These are phyloP conservation scores for Oryza officinalis DNA, from an alignment of 176 grass and related monocot species.

Conservation along the genomic window DNA sequence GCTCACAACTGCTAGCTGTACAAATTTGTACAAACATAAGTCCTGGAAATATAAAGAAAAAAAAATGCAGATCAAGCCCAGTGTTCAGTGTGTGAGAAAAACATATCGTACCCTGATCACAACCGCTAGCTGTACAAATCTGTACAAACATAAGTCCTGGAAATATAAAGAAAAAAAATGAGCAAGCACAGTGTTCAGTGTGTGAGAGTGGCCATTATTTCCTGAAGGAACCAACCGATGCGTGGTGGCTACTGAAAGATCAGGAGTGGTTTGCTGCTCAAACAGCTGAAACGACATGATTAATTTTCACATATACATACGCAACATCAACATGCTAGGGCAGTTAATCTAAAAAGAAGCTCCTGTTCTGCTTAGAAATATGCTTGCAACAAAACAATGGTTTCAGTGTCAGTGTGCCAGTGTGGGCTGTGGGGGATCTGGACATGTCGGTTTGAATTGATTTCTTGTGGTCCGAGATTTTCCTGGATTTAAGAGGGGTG, in stretches of 20 bases:
- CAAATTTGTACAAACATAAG: not conserved
- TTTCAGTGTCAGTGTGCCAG: not conserved
- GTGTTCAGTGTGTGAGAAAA: not conserved
- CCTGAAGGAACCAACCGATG: slow-evolving; percentile 13
- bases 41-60: not conserved
- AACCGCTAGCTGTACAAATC: not conserved
- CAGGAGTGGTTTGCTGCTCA: not conserved
- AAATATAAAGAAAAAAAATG: slow-evolving; percentile 1
- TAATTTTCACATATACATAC: not conserved
- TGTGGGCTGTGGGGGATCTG: not conserved
- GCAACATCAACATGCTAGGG: too few species aligned
- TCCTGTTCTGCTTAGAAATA: not conserved
- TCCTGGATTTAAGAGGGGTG: not conserved
- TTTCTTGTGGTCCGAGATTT: not conserved
- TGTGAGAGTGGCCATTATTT: slow-evolving; percentile 29
- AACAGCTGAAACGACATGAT: not conserved
- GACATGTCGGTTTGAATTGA: slow-evolving; percentile 13
- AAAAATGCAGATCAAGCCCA: not conserved
- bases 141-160: not conserved
- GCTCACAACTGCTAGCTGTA: not conserved
- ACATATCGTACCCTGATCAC: not conserved
- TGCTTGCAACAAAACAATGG: not conserved
- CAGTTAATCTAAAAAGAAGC: not conserved
- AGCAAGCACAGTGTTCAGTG: not conserved
- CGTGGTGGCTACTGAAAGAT: not conserved